Percentiles rank a stretch among this genome's conserved stretches.
Conservation (phyloP, 1,284 basidiomycete species). For the Vanrija pseudolonga region DNA sequence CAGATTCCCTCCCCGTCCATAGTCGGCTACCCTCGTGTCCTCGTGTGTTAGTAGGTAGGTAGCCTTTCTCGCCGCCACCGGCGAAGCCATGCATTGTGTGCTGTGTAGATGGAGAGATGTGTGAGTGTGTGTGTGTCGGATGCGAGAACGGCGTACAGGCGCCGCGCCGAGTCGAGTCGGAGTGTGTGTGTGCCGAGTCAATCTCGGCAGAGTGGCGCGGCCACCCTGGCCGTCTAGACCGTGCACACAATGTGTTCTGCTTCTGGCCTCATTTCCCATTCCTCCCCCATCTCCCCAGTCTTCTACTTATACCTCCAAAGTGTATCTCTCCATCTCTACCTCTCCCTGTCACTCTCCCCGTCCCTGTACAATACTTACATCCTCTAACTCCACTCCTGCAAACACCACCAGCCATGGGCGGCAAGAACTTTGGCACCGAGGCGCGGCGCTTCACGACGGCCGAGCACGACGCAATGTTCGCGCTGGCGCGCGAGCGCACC, state of each 20-base stretch:
- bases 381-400: background rate
- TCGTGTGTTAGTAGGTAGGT: background rate
- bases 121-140: too few species aligned
- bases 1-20: conserved; percentile 18
- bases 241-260: too few species aligned
- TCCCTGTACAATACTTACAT: background rate
- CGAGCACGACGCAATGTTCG: conserved; percentile 16
- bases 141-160: background rate
- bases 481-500: conserved; percentile 2
- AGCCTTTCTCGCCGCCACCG: background rate
- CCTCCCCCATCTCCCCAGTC: too few species aligned
- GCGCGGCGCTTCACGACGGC: conserved; percentile 23
- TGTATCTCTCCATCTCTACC: background rate
- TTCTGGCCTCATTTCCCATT: too few species aligned
- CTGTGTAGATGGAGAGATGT: background rate
- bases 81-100: conserved; percentile 6
- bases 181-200: too few species aligned
- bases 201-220: too few species aligned
- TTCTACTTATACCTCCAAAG: background rate
- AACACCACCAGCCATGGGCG: conserved; percentile 27
- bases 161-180: background rate
- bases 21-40: too few species aligned
- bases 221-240: too few species aligned
- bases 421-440: conserved; percentile 25
- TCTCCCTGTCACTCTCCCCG: background rate